Base-by-base conservation (phyloP, 2,329 filamentous ascomycete genomes). In the Colletotrichum sp. region DNA sequence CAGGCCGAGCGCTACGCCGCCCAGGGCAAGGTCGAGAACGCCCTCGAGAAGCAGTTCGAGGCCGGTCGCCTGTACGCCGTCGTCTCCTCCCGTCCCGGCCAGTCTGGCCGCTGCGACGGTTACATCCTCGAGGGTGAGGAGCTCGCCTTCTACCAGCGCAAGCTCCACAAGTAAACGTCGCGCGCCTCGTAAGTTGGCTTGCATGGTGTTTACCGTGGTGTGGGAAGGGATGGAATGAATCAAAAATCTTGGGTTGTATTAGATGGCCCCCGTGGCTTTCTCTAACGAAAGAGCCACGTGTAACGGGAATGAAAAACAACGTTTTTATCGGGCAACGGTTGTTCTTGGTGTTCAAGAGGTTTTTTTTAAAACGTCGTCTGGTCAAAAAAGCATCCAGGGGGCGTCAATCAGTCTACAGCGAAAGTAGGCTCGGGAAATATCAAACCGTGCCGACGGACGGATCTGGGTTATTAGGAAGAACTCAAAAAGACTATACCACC, bases 51-150 rank as follows among this genome's bases (percentile, higher is more conserved):
- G 91, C 97, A 99, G 91, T 99, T 99, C 90, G 97, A 99, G 94
- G 96, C 97, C 82, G 96, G 96, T 93, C 96, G 98, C 89, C 90
- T 99, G 83, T 98, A 94, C 89, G 97, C 97, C 84, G 95, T 98
- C 82, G 90, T 99, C 84, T 92, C 96, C 83, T 97, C 94, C 88
- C 93, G 97, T 85, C 97, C 97, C 81, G 97, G 97, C 84, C 97
- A 99, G 94, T 97, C 95, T 87, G 97, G 97, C 85, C 96, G 97
- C 89, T 93, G 92, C 84, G 97, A 99, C 88, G 97, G 97, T 81
- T 99, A 99, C 92, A 94, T 99, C 88, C 92, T 99, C 81, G 97
- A 99, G 94, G 97, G 97, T 85, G 97, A 99, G 89, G 97, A 99
- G 94, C 93, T 99, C 85, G 96, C 96, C 88, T 99, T 99, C 95